phyloP scores from a whole-genome alignment of 257 asterid genomes.

The Nyctanthes arbortristis region DNA sequence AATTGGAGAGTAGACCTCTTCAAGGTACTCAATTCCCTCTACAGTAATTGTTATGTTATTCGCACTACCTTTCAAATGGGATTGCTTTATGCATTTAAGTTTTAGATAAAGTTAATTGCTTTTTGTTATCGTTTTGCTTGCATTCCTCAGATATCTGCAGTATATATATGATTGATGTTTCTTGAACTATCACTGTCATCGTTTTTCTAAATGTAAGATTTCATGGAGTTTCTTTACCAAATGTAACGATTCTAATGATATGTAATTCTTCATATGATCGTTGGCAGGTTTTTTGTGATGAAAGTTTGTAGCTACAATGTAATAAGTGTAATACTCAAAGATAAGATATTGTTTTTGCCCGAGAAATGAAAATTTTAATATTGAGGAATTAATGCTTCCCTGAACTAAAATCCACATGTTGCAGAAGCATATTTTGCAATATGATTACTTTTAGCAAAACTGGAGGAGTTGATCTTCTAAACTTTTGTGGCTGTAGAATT shows the following conservation, averaged over 20 bases:
- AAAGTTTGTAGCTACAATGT: not conserved
- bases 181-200: not conserved
- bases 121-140: not conserved
- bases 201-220: no score
- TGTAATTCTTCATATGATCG: no score
- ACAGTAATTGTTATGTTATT: no score
- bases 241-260: no score
- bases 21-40: no score
- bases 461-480: not conserved
- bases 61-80: no score
- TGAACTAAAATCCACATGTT: not conserved
- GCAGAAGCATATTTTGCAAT: not conserved
- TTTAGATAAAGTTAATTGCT: not conserved
- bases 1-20: slow-evolving; percentile 66
- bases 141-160: not conserved
- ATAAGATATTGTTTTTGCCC: not conserved
- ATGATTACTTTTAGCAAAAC: not conserved
- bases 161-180: not conserved
- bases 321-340: not conserved
- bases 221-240: no score
- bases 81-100: not conserved
- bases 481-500: not conserved
- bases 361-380: not conserved
- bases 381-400: not conserved
- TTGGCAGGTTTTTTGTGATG: no score